These are phyloP conservation scores for Linnemannia elongata DNA, from an alignment of 192 early-diverging fungal species.

Conservation along the genomic window DNA sequence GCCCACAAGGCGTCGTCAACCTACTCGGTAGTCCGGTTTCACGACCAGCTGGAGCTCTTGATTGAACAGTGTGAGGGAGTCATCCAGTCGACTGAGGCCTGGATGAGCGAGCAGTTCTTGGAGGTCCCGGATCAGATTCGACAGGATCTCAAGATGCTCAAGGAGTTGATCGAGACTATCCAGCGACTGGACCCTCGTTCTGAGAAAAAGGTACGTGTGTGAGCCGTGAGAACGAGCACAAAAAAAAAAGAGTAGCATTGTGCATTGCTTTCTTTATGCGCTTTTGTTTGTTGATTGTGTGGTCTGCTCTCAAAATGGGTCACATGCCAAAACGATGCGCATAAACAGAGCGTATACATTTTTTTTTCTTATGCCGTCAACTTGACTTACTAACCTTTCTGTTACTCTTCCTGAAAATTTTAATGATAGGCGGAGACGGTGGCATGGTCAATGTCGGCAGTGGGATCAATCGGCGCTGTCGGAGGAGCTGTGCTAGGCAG, in stretches of 20 bases:
- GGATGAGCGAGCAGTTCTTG: conserved; percentile 62
- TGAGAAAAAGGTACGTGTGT: conserved; percentile 55
- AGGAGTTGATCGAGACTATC: conserved; percentile 57
- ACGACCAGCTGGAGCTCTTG: conserved; percentile 62
- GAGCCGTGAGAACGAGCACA: neutral
- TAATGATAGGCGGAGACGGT: conserved; percentile 35
- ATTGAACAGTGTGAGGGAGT: conserved; percentile 58
- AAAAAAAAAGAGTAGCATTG: neutral
- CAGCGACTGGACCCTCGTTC: conserved; percentile 59
- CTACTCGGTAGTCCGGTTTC: conserved; percentile 61
- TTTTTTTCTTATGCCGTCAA: conserved; percentile 7
- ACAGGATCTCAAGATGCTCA: conserved; percentile 51
- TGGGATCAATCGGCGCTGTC: conserved; percentile 59
- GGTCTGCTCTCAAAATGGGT: conserved; percentile 3
- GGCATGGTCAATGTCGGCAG: conserved; percentile 61
- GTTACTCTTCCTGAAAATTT: neutral
- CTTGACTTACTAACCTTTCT: neutral
- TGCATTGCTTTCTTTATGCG: neutral
- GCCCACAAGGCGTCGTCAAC: conserved; percentile 59
- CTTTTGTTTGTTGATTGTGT: neutral
- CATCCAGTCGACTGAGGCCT: conserved; percentile 59
- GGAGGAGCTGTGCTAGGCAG: conserved; percentile 61
- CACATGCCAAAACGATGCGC: neutral
- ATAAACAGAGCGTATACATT: neutral
- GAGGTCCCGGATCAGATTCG: conserved; percentile 56